Base-by-base conservation (phyloP, 2,329 filamentous ascomycete species). In the Beauveria sp. region DNA sequence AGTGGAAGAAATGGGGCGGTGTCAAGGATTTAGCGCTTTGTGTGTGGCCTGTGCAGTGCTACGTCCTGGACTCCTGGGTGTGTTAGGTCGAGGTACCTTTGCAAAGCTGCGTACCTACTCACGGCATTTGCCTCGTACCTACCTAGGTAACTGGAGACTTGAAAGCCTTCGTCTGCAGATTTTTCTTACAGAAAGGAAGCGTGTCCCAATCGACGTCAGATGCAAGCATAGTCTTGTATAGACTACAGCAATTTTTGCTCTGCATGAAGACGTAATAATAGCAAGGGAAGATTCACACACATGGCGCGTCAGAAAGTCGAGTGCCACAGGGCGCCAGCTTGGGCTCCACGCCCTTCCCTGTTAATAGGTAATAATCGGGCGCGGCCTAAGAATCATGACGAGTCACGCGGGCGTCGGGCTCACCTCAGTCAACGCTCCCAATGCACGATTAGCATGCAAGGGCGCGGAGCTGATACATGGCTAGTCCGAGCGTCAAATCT, bases 21-120 rank as follows among this genome's bases (percentile, higher is more conserved):
- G 63, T 64, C 60, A 18, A 60, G 51, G 60, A 60, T 62, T 64
- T 61, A 18, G 61, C 60, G 42, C 59, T 49, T 38, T 63, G 60
- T 42, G 58, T 63, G 58, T 45, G 61, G 61, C 38, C 66, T 64
- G 57, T 65, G 62, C 16, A 63, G 66, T 49, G 16, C 18, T 7
- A 28, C 34, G 34, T 38, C 34, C 34, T 47, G 28, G n/a, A n/a
- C n/a, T n/a, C n/a, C n/a, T n/a, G n/a, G 50, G 58, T 24, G 38
- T 45, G 40, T 40, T 14, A 34, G n/a, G 22, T 14, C 6, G n/a
- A 20, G 57, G 57, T 34, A 59, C 47, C 22, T 52, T 14, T 40
- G 34, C 30, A 52, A 20, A 24, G 46, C 56, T 45, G 18, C 14
- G 7, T n/a, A 26, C n/a, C n/a, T 49, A 24, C 34, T 38, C 34